Evolutionary conservation across 371 early-diverging fungal genomes (phyloP), one percentile per base, ranked within the genome.

Genomic region (Haplosporangium sp.): DNA sequence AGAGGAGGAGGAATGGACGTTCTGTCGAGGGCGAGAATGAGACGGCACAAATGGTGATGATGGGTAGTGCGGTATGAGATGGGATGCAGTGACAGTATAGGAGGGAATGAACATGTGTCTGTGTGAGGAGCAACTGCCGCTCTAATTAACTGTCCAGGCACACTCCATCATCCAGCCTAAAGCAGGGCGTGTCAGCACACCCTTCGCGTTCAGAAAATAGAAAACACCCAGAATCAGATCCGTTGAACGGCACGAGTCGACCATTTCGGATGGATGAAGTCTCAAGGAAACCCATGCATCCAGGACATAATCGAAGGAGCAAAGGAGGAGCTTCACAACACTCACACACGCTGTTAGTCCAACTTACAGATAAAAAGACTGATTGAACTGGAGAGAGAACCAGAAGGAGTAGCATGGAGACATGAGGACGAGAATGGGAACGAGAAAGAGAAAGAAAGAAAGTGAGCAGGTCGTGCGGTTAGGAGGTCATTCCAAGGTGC

Each of bases 381-480:
- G 29, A 29, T 29, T 29, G 29, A 29, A 29, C 29, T 29, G 29
- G 29, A 29, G 29, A 4, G 29, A 29, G 29, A 29, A 29, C 29
- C 29, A 29, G 29, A 4, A 29, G 29, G 29, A 29, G 4, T 29
- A 29, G 29, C 29, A 29, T 29, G 29, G 53, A 21, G n/a, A 16
- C 6, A 36, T 20, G 41, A 40, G 43, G 23, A 21, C 16, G 53
- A 62, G 23, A 29, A 23, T 6, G 42, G 14, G 10, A 29, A 54
- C 21, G 21, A 42, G n/a, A 41, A 21, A 48, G 16, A 18, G 36
- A 40, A 47, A 36, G 29, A 36, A 46, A 47, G 20, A 38, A 38
- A 37, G 62, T 56, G 59, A 63, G 55, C 37, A 37, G 53, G 29
- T 70, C 64, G 70, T 70, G 64, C 29, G 43, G 70, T 70, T 63